Percentiles rank a stretch among this genome's conserved stretches.
Conservation (phyloP, 306 rosid species). For the Fragaria vesca region DNA sequence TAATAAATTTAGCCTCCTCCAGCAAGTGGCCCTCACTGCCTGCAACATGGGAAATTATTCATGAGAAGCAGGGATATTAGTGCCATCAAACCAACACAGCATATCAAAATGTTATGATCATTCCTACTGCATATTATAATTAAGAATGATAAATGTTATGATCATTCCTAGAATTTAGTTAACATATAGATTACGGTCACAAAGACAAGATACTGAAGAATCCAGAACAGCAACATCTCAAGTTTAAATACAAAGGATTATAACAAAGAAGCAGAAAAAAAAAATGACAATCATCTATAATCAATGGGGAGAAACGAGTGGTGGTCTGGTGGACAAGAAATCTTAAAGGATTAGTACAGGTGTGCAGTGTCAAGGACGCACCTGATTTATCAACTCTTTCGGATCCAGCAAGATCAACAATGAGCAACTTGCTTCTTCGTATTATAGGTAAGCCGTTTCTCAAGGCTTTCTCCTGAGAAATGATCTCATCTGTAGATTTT, state of each 20-base stretch:
- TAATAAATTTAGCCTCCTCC: conserved; percentile 72
- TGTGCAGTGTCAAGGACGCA: conserved; percentile 24
- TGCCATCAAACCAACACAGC: conserved; percentile 14
- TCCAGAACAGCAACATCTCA: conserved; percentile 4
- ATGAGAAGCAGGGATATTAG: not conserved
- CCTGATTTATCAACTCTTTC: conserved; percentile 77
- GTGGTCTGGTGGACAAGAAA: not conserved
- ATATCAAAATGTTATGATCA: not conserved
- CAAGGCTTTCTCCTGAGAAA: conserved; percentile 32
- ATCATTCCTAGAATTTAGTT: not conserved
- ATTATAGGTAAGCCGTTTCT: conserved; percentile 40
- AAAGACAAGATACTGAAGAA: not conserved
- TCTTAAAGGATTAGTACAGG: conserved; percentile 1
- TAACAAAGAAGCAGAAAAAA: not conserved
- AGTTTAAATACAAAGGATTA: not conserved
- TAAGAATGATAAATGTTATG: not conserved
- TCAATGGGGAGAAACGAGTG: not conserved
- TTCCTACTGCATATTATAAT: not conserved
- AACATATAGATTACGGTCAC: not conserved
- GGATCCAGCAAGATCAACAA: conserved; percentile 79
- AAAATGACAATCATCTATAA: not conserved
- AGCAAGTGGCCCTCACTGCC: conserved; percentile 73
- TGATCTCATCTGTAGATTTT: conserved; percentile 27
- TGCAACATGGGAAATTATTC: conserved; percentile 29
- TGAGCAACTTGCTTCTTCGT: conserved; percentile 65